Conservation (phyloP, 768 basidiomycete genomes). For the Dictyophora rubrovolvata region DNA sequence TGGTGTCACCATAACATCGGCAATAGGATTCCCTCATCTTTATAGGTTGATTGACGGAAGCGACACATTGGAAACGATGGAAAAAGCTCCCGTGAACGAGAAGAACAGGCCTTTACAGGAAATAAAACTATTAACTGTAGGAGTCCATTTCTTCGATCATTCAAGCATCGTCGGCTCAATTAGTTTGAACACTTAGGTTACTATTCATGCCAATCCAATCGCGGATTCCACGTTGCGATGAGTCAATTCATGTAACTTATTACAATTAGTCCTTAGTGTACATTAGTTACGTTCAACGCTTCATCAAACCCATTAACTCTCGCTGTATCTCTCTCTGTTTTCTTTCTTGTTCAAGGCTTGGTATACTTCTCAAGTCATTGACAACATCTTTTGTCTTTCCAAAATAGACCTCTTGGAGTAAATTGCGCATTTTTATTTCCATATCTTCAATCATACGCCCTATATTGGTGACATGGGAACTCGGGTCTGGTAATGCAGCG, state of each 20-base stretch:
- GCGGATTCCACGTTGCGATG: slow-evolving; percentile 55
- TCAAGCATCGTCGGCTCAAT: neutral
- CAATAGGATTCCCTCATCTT: neutral
- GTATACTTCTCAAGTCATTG: slow-evolving; percentile 79
- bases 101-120: slow-evolving; percentile 85
- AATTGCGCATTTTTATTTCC: slow-evolving; percentile 98
- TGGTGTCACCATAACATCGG: neutral
- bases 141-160: slow-evolving; percentile 18
- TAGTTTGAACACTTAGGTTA: slow-evolving; percentile 31
- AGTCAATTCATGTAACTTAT: neutral
- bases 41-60: slow-evolving; percentile 84
- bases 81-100: slow-evolving; percentile 78
- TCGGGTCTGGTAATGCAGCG: slow-evolving; percentile 64
- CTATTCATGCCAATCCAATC: slow-evolving; percentile 92
- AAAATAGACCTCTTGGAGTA: slow-evolving; percentile 91
- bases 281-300: slow-evolving; percentile 32
- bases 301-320: slow-evolving; percentile 82
- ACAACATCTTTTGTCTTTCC: slow-evolving; percentile 95
- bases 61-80: slow-evolving; percentile 94
- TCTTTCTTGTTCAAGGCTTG: slow-evolving; percentile 73
- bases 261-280: neutral
- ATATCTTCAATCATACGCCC: slow-evolving; percentile 96
- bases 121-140: slow-evolving; percentile 71
- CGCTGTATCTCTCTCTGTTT: slow-evolving; percentile 81
- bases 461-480: slow-evolving; percentile 87